phyloP scores from a whole-genome alignment of 192 early-diverging fungal genomes.

The Oehlia diaphana region DNA sequence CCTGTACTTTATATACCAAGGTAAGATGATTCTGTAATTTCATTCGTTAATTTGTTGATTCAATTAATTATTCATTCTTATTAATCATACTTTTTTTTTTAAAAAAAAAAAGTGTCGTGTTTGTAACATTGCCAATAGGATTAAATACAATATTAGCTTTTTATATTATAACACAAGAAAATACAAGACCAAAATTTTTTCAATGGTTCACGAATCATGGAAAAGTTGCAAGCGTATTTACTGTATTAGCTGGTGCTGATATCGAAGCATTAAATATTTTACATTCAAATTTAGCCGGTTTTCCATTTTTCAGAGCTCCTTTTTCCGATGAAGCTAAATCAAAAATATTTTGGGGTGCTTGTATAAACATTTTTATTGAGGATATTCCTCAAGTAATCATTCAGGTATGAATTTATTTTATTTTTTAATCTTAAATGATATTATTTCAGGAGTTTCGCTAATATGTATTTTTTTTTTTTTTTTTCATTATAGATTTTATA shows the following conservation, averaged over 20 bases:
- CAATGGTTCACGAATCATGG: constrained; percentile 8
- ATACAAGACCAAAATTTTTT: neutral
- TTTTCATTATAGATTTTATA: neutral
- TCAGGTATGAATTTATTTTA: constrained; percentile 13
- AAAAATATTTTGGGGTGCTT: constrained; percentile 15
- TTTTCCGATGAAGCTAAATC: neutral
- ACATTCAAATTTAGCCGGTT: constrained; percentile 18
- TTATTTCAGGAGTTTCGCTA: neutral
- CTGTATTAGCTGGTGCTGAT: constrained; percentile 9
- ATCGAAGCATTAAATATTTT: constrained; percentile 19
- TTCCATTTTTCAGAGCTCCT: neutral
- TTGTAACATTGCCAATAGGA: constrained; percentile 1
- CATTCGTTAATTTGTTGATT: neutral
- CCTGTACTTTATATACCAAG: constrained; percentile 10
- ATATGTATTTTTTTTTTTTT: neutral
- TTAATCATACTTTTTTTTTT: neutral
- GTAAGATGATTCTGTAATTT: neutral
- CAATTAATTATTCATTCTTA: no score
- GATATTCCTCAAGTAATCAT: constrained; percentile 23
- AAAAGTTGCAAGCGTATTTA: constrained; percentile 14
- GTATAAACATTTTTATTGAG: constrained; percentile 15
- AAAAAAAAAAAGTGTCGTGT: neutral
- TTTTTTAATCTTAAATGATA: neutral
- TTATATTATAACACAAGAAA: constrained; percentile 13
- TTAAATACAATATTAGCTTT: constrained; percentile 10